These are phyloP conservation scores for Scheffersomyces ergatensis DNA, from an alignment of 805 yeast species.

Conservation along the genomic window DNA sequence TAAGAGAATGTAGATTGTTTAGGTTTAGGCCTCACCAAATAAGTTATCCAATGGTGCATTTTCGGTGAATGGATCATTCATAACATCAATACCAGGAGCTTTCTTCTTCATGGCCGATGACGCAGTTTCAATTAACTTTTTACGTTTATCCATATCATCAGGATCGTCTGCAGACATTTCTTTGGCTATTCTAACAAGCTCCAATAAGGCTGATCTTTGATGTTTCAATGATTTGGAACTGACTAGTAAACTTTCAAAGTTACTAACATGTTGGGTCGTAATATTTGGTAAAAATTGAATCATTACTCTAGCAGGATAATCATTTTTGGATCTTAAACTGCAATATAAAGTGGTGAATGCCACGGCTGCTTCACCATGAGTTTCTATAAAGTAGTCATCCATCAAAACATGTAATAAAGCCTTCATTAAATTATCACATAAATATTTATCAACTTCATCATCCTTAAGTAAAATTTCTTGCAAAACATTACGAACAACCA, in stretches of 20 bases:
- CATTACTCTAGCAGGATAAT: conserved; percentile 63
- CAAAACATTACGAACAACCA: conserved; percentile 73
- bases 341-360: conserved; percentile 79
- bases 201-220: conserved; percentile 76
- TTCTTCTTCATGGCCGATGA: conserved; percentile 44
- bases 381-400: conserved; percentile 78
- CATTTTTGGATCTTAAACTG: conserved; percentile 65
- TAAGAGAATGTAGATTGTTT: too few relatives aligned
- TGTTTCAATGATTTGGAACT: conserved; percentile 70
- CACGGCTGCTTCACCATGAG: conserved; percentile 89
- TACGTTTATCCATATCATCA: conserved; percentile 47
- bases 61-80: conserved; percentile 72
- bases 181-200: conserved; percentile 65
- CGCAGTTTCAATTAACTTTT: conserved; percentile 53
- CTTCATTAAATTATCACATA: conserved; percentile 65
- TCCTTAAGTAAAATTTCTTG: conserved; percentile 67
- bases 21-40: conserved; percentile 49
- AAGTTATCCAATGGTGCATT: conserved; percentile 63
- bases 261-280: conserved; percentile 53
- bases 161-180: conserved; percentile 34
- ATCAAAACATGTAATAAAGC: conserved; percentile 64
- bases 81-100: conserved; percentile 44
- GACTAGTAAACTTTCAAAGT: conserved; percentile 62
- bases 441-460: conserved; percentile 69
- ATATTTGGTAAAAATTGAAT: conserved; percentile 54